phyloP scores from a whole-genome alignment of 805 yeast genomes.

The Zygosaccharomyces bisporus region DNA sequence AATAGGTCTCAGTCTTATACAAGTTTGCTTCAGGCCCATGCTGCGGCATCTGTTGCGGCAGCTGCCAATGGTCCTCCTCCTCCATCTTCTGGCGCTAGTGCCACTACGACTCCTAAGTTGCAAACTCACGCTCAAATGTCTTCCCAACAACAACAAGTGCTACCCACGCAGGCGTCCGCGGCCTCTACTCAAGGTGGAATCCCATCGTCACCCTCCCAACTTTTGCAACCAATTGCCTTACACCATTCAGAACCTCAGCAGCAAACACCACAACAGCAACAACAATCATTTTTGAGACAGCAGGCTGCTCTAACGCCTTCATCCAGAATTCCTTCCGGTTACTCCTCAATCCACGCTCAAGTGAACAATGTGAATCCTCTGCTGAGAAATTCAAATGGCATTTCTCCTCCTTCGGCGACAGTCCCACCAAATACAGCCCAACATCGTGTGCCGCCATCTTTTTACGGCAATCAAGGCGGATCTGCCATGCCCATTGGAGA shows the following conservation, averaged over 20 bases:
- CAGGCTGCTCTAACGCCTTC: conserved; percentile 32
- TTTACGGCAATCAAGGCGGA: conserved; percentile 12
- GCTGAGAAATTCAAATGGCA: conserved; percentile 28
- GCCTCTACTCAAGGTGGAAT: conserved; percentile 1
- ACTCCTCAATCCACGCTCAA: conserved; percentile 27
- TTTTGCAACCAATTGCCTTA: conserved; percentile 23
- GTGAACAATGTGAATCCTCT: conserved; percentile 31
- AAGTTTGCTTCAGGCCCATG: conserved; percentile 36
- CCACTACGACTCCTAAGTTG: conserved; percentile 12
- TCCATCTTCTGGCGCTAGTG: conserved; percentile 6
- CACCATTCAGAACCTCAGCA: conserved; percentile 17
- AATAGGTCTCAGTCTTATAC: conserved; percentile 36
- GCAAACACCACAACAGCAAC: conserved; percentile 24
- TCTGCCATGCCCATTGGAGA: conserved; percentile 10
- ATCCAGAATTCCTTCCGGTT: conserved; percentile 37
- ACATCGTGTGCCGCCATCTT: conserved; percentile 21
- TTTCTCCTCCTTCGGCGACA: conserved; percentile 25
- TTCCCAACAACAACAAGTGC: conserved; percentile 3
- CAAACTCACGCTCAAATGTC: conserved; percentile 12
- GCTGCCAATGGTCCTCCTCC: conserved; percentile 13
- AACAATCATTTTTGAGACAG: conserved; percentile 31
- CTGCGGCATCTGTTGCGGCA: conserved; percentile 30
- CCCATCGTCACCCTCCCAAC: conserved; percentile 18
- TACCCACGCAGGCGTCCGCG: neutral
- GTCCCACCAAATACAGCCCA: conserved; percentile 21